Evolutionary conservation across 2,329 filamentous ascomycete genomes (phyloP), one percentile per base, ranked within the genome.

Genomic region (Daldinia eschscholtzii): DNA sequence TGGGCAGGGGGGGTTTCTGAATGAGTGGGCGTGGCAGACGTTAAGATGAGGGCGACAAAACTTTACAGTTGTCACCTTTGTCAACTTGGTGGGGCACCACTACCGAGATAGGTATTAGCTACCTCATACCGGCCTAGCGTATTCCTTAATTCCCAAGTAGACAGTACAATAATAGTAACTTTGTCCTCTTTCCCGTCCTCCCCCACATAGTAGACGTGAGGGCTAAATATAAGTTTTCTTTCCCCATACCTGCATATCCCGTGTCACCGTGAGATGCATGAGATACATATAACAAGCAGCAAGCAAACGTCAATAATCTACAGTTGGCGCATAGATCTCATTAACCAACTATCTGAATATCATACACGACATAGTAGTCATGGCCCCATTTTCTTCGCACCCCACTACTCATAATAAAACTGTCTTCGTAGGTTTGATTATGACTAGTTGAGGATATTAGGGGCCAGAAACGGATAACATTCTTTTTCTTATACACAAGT

Each of bases 1-100:
- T 61, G 46, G 37, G 18, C 53, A 55, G 7, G 52, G 33, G 59
- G 65, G 68, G 62, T 18, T 12, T 48, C 10, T 35, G 57, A 53
- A 50, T 26, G 30, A 41, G 41, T 42, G 30, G 50, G 57, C 33
- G 55, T n/a, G 55, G 55, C 39, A 30, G 55, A 44, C 15, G 46
- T 46, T 37, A 6, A 30, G 39, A 46, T 56, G 62, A 60, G 33
- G 42, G 41, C 53, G n/a, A 37, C 30, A 55, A 35, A 23, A 10
- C 18, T 55, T 52, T 52, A 18, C 26, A 33, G 52, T 20, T 59
- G 42, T n/a, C 20, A 44, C 20, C 57, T 59, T 20, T 59, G 42
- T n/a, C 20, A 44, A 33, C 57, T 59, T 59, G 18, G 57, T 44
- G 39, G 55, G 23, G 26, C 37, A 44, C 9, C 15, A 41, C 10